A percentile compares a stretch with the other conserved stretches of the same genome.
Evolutionary conservation across 2,329 filamentous ascomycete species (phyloP).

Genomic region (Aspergillus floridensis): DNA sequence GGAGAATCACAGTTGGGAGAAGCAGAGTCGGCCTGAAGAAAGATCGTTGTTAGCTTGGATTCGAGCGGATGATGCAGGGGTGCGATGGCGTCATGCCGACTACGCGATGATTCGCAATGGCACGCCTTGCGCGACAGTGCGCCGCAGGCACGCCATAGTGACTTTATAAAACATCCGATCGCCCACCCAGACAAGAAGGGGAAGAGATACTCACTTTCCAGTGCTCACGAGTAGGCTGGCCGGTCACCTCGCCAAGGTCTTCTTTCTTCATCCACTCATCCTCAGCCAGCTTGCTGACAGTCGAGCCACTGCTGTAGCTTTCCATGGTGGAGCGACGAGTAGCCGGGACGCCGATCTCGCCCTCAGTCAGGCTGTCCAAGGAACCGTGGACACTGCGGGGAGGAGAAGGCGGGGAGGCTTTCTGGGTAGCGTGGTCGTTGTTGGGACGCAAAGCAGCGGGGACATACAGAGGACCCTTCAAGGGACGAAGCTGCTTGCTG

Average conservation of each 20-base stretch:
- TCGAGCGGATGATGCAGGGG: neutral
- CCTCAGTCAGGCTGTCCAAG: constrained; percentile 47
- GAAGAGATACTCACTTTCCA: constrained; percentile 57
- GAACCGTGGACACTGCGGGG: constrained; percentile 56
- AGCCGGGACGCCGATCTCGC: constrained; percentile 34
- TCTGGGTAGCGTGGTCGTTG: constrained; percentile 52
- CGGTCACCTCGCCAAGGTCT: constrained; percentile 56
- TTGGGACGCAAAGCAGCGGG: constrained; percentile 62
- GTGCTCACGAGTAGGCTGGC: constrained; percentile 60
- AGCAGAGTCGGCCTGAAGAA: constrained; percentile 55
- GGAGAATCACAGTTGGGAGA: constrained; percentile 57
- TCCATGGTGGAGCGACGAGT: constrained; percentile 43
- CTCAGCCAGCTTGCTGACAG: constrained; percentile 49
- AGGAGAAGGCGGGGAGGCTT: constrained; percentile 46
- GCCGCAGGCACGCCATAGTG: constrained; percentile 21
- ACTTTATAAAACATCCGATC: constrained; percentile 21
- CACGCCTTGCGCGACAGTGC: constrained; percentile 23
- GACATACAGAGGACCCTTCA: constrained; percentile 61
- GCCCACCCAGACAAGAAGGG: neutral
- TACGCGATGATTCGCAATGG: constrained; percentile 27
- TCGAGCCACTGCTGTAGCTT: constrained; percentile 35
- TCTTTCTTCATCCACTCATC: constrained; percentile 54
- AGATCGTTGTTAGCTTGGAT: constrained; percentile 15
- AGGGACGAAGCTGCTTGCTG: constrained; percentile 57
- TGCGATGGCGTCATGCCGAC: constrained; percentile 15